These are phyloP conservation scores for Sistotremastrum suecicum DNA, from an alignment of 768 basidiomycete genomes.

Conservation along the genomic window DNA sequence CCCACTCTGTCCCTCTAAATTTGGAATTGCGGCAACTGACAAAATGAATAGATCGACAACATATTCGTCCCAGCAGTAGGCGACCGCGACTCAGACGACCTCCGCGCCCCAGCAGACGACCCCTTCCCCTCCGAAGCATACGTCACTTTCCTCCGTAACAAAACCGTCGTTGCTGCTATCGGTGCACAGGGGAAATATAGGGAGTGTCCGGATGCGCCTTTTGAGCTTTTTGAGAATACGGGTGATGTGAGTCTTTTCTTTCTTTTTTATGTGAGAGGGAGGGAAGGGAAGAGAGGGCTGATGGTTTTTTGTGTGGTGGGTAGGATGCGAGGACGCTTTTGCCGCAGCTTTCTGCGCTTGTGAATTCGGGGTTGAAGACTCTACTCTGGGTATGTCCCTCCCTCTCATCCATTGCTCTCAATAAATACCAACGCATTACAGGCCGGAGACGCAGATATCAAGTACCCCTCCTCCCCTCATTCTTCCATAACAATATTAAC, in stretches of 20 bases:
- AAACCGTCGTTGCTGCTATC: slow-evolving; percentile 27
- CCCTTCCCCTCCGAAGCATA: slow-evolving; percentile 47
- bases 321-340: slow-evolving; percentile 42
- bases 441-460: slow-evolving; percentile 6
- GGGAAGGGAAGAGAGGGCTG: too few relatives aligned
- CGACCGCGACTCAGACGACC: slow-evolving; percentile 38
- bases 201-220: slow-evolving; percentile 34
- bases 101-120: slow-evolving; percentile 39
- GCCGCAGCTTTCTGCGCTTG: slow-evolving; percentile 33
- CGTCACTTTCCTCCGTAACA: slow-evolving; percentile 26
- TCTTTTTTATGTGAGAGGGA: neutral
- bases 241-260: slow-evolving; percentile 35
- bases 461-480: neutral
- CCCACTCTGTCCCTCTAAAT: neutral
- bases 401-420: slow-evolving; percentile 10
- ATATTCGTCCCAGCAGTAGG: slow-evolving; percentile 38
- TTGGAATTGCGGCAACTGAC: neutral
- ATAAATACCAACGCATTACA: neutral
- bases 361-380: slow-evolving; percentile 24
- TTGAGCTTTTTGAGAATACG: slow-evolving; percentile 28
- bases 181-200: slow-evolving; percentile 36
- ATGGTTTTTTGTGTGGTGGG: neutral
- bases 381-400: slow-evolving; percentile 31
- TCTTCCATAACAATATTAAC: neutral
- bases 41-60: slow-evolving; percentile 23